Evolutionary conservation across 208 protist genomes (phyloP).

Genomic region (Acanthamoeba castellanii): DNA sequence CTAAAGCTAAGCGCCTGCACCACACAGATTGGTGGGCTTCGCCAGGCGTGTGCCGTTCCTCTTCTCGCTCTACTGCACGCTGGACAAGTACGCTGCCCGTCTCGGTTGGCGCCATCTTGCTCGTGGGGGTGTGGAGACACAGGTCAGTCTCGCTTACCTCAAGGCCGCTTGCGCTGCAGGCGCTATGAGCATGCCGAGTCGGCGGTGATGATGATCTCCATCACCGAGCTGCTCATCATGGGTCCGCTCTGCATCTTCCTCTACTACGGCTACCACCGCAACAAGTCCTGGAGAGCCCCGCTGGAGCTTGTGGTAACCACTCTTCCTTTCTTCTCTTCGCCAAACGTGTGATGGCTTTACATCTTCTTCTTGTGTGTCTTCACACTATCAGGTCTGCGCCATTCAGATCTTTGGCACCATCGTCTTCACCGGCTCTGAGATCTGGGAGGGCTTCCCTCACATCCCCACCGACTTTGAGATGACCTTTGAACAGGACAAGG

Average conservation of each 20-base stretch:
- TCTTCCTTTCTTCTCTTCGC: background rate
- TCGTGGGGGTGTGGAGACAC: background rate
- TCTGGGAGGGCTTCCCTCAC: constrained; percentile 33
- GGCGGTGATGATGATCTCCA: constrained; percentile 39
- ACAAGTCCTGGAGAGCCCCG: background rate
- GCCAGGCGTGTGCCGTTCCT: constrained; percentile 1
- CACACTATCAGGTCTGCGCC: background rate
- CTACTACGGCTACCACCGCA: constrained; percentile 6
- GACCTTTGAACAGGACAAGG: constrained; percentile 46
- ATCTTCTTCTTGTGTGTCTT: background rate
- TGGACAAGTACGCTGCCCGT: constrained; percentile 8
- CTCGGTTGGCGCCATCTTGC: background rate
- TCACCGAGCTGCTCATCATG: constrained; percentile 55
- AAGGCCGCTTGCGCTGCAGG: background rate
- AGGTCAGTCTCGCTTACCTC: background rate
- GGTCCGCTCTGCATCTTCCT: constrained; percentile 23
- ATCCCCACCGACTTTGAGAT: constrained; percentile 55
- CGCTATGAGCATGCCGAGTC: constrained; percentile 20
- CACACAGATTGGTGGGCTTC: constrained; percentile 21
- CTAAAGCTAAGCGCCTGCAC: background rate
- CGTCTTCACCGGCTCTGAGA: constrained; percentile 53
- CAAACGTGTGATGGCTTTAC: background rate
- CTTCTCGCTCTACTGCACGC: constrained; percentile 37
- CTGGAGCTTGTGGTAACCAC: background rate
- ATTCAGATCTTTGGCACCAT: constrained; percentile 66